Conservation (phyloP, 345 rosid genomes). For the Durio zibethinus region DNA sequence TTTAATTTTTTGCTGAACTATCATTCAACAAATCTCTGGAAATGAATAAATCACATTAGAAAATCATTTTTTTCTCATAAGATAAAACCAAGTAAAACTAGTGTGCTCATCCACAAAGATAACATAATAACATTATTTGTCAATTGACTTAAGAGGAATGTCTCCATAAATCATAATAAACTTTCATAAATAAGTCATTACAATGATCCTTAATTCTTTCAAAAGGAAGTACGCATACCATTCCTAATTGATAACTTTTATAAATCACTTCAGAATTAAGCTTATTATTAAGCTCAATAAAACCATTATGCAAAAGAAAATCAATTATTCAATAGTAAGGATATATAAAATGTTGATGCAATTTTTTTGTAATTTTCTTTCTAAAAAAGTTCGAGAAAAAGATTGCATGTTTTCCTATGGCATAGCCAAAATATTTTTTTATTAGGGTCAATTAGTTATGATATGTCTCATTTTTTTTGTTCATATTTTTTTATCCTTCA, state of each 20-base stretch:
- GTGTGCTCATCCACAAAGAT: not conserved
- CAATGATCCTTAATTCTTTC: not conserved
- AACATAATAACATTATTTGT: not conserved
- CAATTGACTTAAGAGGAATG: not conserved
- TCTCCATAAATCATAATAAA: conserved; percentile 11
- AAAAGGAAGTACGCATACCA: not conserved
- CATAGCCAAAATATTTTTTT: too few relatives aligned
- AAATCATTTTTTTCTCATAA: not conserved
- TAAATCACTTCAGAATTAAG: not conserved
- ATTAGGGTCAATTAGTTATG: too few relatives aligned
- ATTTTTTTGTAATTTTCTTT: not conserved
- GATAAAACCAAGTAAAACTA: conserved; percentile 3
- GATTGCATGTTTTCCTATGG: not conserved
- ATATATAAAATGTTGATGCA: not conserved
- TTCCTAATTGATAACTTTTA: conserved; percentile 1
- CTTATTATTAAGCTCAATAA: not conserved
- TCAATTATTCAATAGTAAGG: not conserved
- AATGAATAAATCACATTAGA: not conserved
- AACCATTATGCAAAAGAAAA: not conserved
- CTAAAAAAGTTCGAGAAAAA: not conserved
- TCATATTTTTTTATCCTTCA: too few relatives aligned
- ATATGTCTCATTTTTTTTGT: too few relatives aligned
- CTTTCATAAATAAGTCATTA: not conserved
- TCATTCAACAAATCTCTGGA: not conserved
- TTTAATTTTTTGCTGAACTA: not conserved